phyloP scores from a whole-genome alignment of 1,139 yeast genomes.

The Pneumocystis carinii region DNA sequence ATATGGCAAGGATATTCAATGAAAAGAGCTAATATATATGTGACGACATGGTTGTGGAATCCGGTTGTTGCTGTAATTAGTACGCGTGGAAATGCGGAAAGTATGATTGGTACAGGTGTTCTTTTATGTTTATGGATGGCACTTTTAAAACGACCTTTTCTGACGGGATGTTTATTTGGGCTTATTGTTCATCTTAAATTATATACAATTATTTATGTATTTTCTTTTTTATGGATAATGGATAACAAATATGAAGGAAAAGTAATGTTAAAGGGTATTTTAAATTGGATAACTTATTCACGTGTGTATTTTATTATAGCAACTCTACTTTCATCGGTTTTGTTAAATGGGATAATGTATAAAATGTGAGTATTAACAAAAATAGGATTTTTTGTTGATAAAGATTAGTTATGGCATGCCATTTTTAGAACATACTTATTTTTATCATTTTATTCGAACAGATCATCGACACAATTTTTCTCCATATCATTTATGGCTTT shows the following conservation, averaged over 20 bases:
- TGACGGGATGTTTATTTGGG: constrained; percentile 55
- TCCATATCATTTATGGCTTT: constrained; percentile 62
- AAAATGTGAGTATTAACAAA: constrained; percentile 5
- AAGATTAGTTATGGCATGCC: constrained; percentile 46
- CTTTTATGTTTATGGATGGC: constrained; percentile 40
- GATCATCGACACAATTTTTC: constrained; percentile 95
- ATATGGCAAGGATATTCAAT: constrained; percentile 21
- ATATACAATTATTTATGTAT: constrained; percentile 74
- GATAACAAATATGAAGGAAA: constrained; percentile 32
- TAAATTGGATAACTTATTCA: background rate
- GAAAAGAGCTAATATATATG: constrained; percentile 28
- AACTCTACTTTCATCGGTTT: constrained; percentile 1
- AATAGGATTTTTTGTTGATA: background rate
- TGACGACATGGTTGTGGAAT: constrained; percentile 70
- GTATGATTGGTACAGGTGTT: constrained; percentile 65
- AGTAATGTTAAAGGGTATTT: constrained; percentile 25
- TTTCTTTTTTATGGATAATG: constrained; percentile 36
- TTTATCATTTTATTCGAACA: constrained; percentile 66
- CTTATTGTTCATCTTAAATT: constrained; percentile 77
- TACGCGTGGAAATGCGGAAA: constrained; percentile 88
- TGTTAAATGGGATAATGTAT: constrained; percentile 10
- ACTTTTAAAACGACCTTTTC: constrained; percentile 28
- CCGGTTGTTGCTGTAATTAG: constrained; percentile 93
- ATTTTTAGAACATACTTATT: constrained; percentile 61
- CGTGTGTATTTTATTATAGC: background rate